A percentile compares a stretch with the other conserved stretches of the same genome.
phyloP scores from a whole-genome alignment of 2,329 filamentous ascomycete species.

The Verticillium zaregamsianum region DNA sequence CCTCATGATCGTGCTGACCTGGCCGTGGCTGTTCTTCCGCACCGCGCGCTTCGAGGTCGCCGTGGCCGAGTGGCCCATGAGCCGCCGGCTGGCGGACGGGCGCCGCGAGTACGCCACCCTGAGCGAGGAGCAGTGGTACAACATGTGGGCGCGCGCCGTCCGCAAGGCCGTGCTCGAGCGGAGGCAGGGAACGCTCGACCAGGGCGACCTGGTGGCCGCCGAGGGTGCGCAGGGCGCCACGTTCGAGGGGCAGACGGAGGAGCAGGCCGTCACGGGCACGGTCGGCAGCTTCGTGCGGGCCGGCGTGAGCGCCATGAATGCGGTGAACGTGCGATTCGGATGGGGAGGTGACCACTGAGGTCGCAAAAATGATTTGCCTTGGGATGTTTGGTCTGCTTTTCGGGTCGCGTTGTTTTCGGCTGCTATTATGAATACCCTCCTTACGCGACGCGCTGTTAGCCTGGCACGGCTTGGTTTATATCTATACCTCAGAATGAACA shows the following conservation, averaged over 20 bases:
- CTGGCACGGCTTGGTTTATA: background rate
- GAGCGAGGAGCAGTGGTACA: constrained; percentile 57
- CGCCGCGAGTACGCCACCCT: constrained; percentile 46
- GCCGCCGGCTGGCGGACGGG: constrained; percentile 16
- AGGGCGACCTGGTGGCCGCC: constrained; percentile 47
- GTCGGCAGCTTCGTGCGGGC: constrained; percentile 42
- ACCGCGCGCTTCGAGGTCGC: constrained; percentile 66
- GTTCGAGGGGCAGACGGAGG: constrained; percentile 20
- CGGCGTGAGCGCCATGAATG: constrained; percentile 46
- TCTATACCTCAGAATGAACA: background rate
- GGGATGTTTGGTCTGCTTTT: background rate
- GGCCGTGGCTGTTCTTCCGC: constrained; percentile 65
- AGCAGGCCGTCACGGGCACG: constrained; percentile 28
- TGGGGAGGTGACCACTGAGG: constrained; percentile 36
- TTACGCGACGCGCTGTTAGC: background rate
- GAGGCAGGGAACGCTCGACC: constrained; percentile 50
- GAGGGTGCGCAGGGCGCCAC: constrained; percentile 29
- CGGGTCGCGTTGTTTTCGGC: background rate
- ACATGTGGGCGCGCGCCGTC: constrained; percentile 58
- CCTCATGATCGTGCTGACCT: constrained; percentile 64
- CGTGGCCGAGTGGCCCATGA: constrained; percentile 57
- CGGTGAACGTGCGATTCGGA: constrained; percentile 49
- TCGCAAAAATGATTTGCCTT: background rate
- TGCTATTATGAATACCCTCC: background rate
- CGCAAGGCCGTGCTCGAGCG: constrained; percentile 54